phyloP scores from a whole-genome alignment of 768 basidiomycete species.

The Cystofilobasidium ferigula region DNA sequence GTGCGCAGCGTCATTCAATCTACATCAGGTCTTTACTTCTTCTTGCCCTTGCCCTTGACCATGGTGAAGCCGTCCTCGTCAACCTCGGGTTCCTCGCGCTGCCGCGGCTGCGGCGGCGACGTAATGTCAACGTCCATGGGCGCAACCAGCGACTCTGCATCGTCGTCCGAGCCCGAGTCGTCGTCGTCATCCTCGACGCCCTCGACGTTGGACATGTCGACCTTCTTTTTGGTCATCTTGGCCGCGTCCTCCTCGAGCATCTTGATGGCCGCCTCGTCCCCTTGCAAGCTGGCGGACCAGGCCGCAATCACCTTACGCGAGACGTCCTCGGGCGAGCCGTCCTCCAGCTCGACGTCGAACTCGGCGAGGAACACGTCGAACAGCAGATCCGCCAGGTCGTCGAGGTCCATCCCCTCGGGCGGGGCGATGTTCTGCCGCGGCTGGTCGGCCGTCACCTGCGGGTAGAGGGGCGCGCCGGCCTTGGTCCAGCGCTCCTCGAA shows the following conservation, averaged over 20 bases:
- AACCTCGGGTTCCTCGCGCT: constrained; percentile 55
- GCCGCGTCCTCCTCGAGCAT: constrained; percentile 56
- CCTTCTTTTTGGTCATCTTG: constrained; percentile 49
- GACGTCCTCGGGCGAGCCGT: constrained; percentile 65
- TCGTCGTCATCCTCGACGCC: constrained; percentile 33
- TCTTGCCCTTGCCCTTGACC: constrained; percentile 45
- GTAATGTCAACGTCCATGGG: constrained; percentile 8
- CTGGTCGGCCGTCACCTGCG: neutral
- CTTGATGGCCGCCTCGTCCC: constrained; percentile 46
- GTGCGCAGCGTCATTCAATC: no score
- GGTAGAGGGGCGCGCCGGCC: neutral
- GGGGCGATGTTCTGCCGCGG: constrained; percentile 41
- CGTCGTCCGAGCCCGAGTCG: constrained; percentile 40
- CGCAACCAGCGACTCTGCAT: no score
- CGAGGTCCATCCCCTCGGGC: constrained; percentile 47
- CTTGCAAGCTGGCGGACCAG: constrained; percentile 44
- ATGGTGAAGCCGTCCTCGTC: constrained; percentile 89
- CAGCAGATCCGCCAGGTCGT: constrained; percentile 70
- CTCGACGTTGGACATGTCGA: constrained; percentile 31
- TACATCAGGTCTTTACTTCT: neutral
- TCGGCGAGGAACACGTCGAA: constrained; percentile 78
- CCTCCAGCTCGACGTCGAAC: constrained; percentile 72
- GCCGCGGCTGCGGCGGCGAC: neutral
- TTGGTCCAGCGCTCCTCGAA: constrained; percentile 30
- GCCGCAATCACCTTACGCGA: constrained; percentile 59